Evolutionary conservation across 305 asterid genomes (phyloP).

Genomic region (Fraxinus sp.): DNA sequence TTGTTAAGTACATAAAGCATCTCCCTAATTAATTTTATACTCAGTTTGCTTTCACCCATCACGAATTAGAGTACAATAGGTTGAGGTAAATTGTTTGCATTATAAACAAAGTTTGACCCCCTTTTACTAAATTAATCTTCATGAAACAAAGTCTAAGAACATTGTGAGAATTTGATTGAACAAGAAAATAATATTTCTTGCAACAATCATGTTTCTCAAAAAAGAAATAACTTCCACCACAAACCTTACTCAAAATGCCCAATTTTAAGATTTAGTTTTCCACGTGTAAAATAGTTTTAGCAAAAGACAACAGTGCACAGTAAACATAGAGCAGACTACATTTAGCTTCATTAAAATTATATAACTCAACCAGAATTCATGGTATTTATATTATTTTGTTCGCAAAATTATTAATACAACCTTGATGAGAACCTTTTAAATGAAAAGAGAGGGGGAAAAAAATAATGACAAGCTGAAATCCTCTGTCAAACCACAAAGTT

Average conservation of each 20-base stretch:
- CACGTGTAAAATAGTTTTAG: background rate
- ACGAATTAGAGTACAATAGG: background rate
- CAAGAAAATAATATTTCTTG: background rate
- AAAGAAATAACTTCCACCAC: background rate
- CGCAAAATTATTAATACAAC: background rate
- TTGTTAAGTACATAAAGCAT: too few species aligned
- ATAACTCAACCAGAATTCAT: background rate
- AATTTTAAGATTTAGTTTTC: too few species aligned
- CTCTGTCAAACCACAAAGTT: background rate
- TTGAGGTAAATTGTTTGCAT: background rate
- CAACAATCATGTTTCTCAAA: background rate
- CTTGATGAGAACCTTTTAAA: background rate
- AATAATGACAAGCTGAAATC: background rate
- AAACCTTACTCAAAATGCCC: background rate
- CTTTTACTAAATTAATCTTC: background rate
- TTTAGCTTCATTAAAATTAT: background rate
- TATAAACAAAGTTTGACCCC: background rate
- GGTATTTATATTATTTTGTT: background rate
- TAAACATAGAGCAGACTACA: background rate
- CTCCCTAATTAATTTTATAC: too few species aligned
- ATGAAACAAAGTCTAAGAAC: background rate
- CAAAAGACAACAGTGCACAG: background rate
- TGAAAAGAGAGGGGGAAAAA: background rate
- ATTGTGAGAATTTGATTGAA: background rate
- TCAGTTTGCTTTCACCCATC: background rate